phyloP scores from a whole-genome alignment of 1,284 basidiomycete genomes.

The Cryptococcus floricola region DNA sequence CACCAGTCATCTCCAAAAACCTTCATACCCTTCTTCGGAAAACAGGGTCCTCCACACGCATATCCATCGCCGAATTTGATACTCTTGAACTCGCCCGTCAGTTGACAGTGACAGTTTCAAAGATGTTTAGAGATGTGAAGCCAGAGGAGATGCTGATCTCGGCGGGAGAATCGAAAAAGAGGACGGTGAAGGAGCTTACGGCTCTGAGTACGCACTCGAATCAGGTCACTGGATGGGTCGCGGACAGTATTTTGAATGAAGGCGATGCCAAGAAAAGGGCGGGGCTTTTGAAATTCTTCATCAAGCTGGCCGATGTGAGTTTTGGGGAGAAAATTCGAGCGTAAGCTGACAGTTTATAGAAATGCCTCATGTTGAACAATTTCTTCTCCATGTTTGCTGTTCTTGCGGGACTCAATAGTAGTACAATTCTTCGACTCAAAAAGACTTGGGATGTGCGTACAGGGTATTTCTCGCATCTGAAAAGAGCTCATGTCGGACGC shows the following conservation, averaged over 20 bases:
- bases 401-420: conserved; percentile 89
- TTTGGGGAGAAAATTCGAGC: background rate
- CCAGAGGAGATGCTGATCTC: conserved; percentile 87
- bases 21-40: conserved; percentile 57
- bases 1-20: conserved; percentile 76
- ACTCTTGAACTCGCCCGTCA: conserved; percentile 89
- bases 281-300: conserved; percentile 80
- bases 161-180: conserved; percentile 45
- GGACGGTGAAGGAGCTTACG: conserved; percentile 70
- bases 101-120: conserved; percentile 86
- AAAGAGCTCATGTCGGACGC: conserved; percentile 25
- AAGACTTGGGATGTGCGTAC: conserved; percentile 81
- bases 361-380: conserved; percentile 84
- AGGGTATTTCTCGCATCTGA: conserved; percentile 2
- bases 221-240: conserved; percentile 92
- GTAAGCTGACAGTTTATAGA: conserved; percentile 54
- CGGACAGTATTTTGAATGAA: conserved; percentile 77
- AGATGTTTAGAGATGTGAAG: conserved; percentile 80
- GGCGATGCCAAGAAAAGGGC: conserved; percentile 84
- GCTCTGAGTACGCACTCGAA: conserved; percentile 89
- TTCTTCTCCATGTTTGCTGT: conserved; percentile 96
- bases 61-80: conserved; percentile 86
- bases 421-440: conserved; percentile 86
- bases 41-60: conserved; percentile 48
- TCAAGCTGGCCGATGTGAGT: conserved; percentile 86